Evolutionary conservation across 371 early-diverging fungal species (phyloP).

Genomic region (Rhizopus sp.): DNA sequence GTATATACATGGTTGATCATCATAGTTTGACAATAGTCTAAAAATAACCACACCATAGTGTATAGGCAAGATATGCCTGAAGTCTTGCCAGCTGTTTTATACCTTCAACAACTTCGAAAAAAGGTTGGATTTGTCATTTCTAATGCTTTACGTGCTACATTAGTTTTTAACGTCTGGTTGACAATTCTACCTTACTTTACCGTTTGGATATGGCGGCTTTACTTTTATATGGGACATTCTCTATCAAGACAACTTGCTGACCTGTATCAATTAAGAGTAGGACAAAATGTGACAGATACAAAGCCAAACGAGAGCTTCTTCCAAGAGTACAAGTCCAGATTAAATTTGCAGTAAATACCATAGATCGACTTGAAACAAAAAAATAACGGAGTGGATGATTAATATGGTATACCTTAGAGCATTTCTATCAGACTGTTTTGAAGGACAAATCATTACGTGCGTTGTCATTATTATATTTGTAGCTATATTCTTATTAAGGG

Average conservation of each 20-base stretch:
- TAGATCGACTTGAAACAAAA: neutral
- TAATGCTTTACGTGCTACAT: constrained; percentile 40
- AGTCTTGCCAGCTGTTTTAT: constrained; percentile 59
- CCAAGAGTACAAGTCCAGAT: constrained; percentile 18
- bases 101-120: constrained; percentile 30
- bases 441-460: constrained; percentile 84
- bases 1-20: constrained; percentile 75
- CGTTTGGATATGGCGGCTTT: constrained; percentile 60
- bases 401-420: constrained; percentile 34
- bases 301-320: constrained; percentile 3
- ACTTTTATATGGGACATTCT: constrained; percentile 67
- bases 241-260: constrained; percentile 8
- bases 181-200: constrained; percentile 81
- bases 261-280: constrained; percentile 1
- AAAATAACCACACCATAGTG: constrained; percentile 64
- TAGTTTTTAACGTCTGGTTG: constrained; percentile 82
- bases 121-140: constrained; percentile 28
- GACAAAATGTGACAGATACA: neutral
- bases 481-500: constrained; percentile 77
- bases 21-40: constrained; percentile 75
- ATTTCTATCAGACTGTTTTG: constrained; percentile 81
- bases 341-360: constrained; percentile 19
- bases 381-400: neutral
- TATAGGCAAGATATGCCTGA: constrained; percentile 78
- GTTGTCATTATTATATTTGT: constrained; percentile 77